phyloP scores from a whole-genome alignment of 106 monocot species.

The Allium sativum region DNA sequence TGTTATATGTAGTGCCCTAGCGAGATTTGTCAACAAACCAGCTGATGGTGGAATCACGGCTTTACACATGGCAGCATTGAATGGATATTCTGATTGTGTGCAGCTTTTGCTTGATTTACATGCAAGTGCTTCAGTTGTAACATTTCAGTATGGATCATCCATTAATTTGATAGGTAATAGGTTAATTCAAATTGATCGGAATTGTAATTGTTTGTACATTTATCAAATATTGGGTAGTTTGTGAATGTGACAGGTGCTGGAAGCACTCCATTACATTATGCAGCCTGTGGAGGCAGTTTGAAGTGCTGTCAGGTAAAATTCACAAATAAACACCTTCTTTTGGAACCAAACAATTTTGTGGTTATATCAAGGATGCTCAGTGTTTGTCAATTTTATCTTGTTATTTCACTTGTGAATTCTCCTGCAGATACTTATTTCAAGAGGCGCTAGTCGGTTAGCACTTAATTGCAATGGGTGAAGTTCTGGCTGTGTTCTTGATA shows the following conservation, averaged over 20 bases:
- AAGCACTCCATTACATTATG: conserved; percentile 98
- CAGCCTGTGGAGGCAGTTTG: conserved; percentile 81
- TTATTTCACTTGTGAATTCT: not conserved
- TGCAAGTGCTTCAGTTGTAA: conserved; percentile 60
- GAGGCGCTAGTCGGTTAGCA: conserved; percentile 78
- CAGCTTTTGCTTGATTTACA: conserved; percentile 82
- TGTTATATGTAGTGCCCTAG: conserved; percentile 41
- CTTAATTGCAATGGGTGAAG: conserved; percentile 92
- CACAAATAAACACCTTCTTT: not conserved
- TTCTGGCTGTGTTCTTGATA: not conserved
- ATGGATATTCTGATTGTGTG: conserved; percentile 74
- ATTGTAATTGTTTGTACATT: not conserved
- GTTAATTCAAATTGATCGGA: not conserved
- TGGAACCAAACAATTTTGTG: not conserved
- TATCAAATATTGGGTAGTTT: not conserved
- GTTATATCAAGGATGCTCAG: no score
- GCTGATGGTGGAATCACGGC: conserved; percentile 94
- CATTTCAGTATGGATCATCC: conserved; percentile 75
- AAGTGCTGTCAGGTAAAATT: conserved; percentile 81
- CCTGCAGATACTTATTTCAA: conserved; percentile 68
- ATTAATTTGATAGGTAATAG: conserved; percentile 64
- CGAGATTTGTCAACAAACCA: conserved; percentile 60
- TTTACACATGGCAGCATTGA: conserved; percentile 83
- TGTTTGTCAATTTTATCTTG: not conserved
- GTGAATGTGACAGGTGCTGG: conserved; percentile 54